A percentile compares a stretch with the other conserved stretches of the same genome.
phyloP scores from a whole-genome alignment of 2,329 filamentous ascomycete species.

The Salinomyces thailandicus region DNA sequence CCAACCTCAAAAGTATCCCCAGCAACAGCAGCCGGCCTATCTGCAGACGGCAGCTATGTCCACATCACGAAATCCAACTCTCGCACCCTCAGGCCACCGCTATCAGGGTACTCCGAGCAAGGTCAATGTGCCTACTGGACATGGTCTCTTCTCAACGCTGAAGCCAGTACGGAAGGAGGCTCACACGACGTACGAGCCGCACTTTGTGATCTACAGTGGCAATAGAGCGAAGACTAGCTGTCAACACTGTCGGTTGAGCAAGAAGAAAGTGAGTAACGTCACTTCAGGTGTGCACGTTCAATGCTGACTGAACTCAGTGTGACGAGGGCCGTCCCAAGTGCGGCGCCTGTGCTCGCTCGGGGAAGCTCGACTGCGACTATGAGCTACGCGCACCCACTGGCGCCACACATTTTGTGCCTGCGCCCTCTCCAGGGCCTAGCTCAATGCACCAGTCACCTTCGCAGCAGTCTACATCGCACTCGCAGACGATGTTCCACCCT shows the following conservation, averaged over 20 bases:
- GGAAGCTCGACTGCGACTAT: conserved; percentile 7
- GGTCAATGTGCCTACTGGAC: conserved; percentile 1
- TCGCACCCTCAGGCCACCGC: background rate
- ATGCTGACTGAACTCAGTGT: conserved; percentile 5
- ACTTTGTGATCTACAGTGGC: conserved; percentile 6
- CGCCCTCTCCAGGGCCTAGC: background rate
- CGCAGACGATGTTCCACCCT: background rate
- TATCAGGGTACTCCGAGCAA: background rate
- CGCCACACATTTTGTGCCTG: background rate
- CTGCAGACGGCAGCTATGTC: background rate
- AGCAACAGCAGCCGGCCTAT: background rate
- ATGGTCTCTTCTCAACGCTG: conserved; percentile 18
- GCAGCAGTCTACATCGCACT: background rate
- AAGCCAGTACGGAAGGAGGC: conserved; percentile 10
- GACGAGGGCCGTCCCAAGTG: conserved; percentile 7
- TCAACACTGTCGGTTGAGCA: conserved; percentile 6
- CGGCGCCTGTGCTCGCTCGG: conserved; percentile 3
- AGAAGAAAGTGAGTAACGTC: conserved; percentile 8
- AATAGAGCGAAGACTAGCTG: conserved; percentile 10
- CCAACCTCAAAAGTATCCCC: conserved; percentile 8
- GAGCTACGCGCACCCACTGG: conserved; percentile 1
- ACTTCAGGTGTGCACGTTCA: background rate
- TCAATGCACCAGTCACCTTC: background rate
- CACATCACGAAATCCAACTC: background rate
- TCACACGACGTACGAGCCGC: conserved; percentile 1